Conservation (phyloP, 257 asterid genomes). For the Nicotiana sylvestris region DNA sequence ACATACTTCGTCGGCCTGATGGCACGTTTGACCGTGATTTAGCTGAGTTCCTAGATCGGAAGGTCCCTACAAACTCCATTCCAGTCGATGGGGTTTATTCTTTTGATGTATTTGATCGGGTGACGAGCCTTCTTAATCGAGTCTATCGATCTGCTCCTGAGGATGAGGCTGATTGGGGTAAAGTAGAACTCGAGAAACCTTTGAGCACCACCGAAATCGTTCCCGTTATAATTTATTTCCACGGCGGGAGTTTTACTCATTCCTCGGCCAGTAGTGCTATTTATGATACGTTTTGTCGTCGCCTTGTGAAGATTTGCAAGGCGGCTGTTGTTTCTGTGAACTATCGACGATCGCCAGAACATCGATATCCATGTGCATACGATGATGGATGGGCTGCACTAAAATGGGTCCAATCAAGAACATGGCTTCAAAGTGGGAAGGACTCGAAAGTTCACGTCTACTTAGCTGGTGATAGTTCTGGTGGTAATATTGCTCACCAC, state of each 20-base stretch:
- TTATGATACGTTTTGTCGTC: conserved; percentile 77
- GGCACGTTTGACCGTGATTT: conserved; percentile 80
- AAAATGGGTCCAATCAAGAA: conserved; percentile 58
- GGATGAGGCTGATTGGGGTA: conserved; percentile 32
- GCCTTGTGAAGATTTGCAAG: conserved; percentile 55
- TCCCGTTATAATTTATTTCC: conserved; percentile 76
- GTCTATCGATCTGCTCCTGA: conserved; percentile 42
- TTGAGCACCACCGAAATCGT: conserved; percentile 40
- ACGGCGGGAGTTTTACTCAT: conserved; percentile 93
- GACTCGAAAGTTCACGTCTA: conserved; percentile 49
- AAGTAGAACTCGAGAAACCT: conserved; percentile 56
- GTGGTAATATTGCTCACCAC: conserved; percentile 81
- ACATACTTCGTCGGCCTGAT: conserved; percentile 75
- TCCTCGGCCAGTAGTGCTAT: conserved; percentile 86
- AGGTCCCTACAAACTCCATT: conserved; percentile 62
- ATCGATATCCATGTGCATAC: conserved; percentile 66
- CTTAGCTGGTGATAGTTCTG: conserved; percentile 79
- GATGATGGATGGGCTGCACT: conserved; percentile 86
- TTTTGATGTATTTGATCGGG: conserved; percentile 69
- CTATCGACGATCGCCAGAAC: conserved; percentile 75
- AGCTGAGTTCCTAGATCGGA: conserved; percentile 72
- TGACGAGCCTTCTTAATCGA: conserved; percentile 61
- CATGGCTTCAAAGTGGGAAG: conserved; percentile 62
- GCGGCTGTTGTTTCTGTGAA: conserved; percentile 81
- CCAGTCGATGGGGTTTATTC: conserved; percentile 72